Base-by-base conservation (phyloP, 1,139 yeast species). In the Candida neerlandica region DNA sequence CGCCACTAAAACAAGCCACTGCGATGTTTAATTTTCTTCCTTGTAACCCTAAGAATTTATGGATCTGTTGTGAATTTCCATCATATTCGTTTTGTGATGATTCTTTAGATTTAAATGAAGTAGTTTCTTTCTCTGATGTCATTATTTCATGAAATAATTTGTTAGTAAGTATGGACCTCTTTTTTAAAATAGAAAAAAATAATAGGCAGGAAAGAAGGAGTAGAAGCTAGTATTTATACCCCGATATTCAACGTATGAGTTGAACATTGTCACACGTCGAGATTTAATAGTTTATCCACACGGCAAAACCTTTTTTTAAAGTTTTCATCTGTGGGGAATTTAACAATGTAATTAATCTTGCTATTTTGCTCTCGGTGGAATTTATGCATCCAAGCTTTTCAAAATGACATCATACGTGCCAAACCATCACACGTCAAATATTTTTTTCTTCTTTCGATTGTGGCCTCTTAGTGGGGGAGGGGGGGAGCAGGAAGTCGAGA, bases 1-100 rank as follows among this genome's bases (percentile, higher is more conserved):
- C 61, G 26, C 70, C 68, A 34, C 71, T 69, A 49, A 67, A 59
- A 26, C 58, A 47, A 1, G 73, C 60, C 18, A 70, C 66, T 1
- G 67, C 63, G 11, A 55, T 47, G 46, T 67, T 63, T 41, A 70
- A 57, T 40, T 54, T 62, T 32, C 50, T 46, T 15, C 75, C 75
- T 4, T 52, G 55, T 44, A 69, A 37, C 0, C 72, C 72, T 40
- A 69, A 44, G 48, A 50, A 69, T 2, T 55, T 43, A 46, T 65
- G 60, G 30, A 26, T 26, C 41, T 38, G 30, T 30, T 19, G 19
- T 16, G 32, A 35, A 2, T 12, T 38, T 38, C 18, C 41, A n/a
- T 38, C 14, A 26, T 18, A 23, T 14, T 26, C 41, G 14, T 23
- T 23, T 18, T 38, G 29, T 14, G 41, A 38, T 10, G 41, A 38